phyloP scores from a whole-genome alignment of 768 basidiomycete species.

The Boletellus ananiceps region DNA sequence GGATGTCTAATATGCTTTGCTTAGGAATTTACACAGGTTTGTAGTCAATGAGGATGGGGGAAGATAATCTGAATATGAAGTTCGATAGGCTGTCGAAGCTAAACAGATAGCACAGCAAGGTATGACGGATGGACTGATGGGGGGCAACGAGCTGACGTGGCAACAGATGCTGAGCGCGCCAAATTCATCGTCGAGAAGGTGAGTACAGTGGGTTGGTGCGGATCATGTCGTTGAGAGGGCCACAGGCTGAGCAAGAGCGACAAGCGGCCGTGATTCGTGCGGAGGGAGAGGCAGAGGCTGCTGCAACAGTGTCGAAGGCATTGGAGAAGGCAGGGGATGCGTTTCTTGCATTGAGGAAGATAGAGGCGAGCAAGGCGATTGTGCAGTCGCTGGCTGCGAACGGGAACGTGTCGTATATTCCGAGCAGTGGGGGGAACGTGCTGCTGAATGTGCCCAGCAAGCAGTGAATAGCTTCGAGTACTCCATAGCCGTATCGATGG shows the following conservation, averaged over 20 bases:
- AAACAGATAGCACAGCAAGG: conserved; percentile 99
- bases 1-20: conserved; percentile 6
- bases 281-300: conserved; percentile 98
- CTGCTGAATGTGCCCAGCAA: conserved; percentile 75
- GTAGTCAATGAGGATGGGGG: conserved; percentile 3
- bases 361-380: conserved; percentile 98
- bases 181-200: conserved; percentile 99
- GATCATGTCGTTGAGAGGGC: conserved; percentile 17
- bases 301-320: conserved; percentile 84
- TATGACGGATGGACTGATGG: conserved; percentile 28
- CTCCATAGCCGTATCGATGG: background rate
- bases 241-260: conserved; percentile 95
- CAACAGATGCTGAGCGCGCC: conserved; percentile 90
- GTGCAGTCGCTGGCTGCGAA: conserved; percentile 76
- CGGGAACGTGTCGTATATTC: conserved; percentile 87
- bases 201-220: conserved; percentile 9
- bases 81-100: conserved; percentile 84
- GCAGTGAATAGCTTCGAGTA: conserved; percentile 1
- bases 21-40: conserved; percentile 80
- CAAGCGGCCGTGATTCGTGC: conserved; percentile 98
- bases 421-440: conserved; percentile 74
- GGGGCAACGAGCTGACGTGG: conserved; percentile 13
- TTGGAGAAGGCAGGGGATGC: conserved; percentile 94
- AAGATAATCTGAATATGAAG: background rate
- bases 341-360: conserved; percentile 91